These are phyloP conservation scores for Microbotryum silenes-acaulis DNA, from an alignment of 1,284 basidiomycete species.

Conservation along the genomic window DNA sequence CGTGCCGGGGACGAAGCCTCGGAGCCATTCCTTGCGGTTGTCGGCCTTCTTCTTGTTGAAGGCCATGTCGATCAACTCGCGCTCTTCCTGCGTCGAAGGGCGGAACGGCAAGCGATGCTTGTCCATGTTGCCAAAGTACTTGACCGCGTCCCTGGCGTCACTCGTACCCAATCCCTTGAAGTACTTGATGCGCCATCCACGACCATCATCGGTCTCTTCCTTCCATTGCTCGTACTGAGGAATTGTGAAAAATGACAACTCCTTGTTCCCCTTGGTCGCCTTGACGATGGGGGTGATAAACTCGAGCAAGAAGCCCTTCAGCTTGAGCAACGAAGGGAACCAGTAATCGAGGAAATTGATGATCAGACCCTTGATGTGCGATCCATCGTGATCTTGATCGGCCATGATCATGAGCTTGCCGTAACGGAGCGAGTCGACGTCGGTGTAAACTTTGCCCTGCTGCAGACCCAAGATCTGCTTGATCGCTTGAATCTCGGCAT, in stretches of 20 bases:
- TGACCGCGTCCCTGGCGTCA: constrained; percentile 75
- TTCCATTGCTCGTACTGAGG: constrained; percentile 95
- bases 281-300: constrained; percentile 98
- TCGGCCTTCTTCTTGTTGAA: constrained; percentile 99
- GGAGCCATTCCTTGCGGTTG: constrained; percentile 96
- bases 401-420: constrained; percentile 99
- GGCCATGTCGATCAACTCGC: constrained; percentile 86
- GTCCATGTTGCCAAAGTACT: constrained; percentile 86
- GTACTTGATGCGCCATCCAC: constrained; percentile 89
- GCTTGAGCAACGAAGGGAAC: constrained; percentile 86
- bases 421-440: constrained; percentile 70
- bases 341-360: constrained; percentile 99
- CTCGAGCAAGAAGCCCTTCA: constrained; percentile 91
- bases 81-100: constrained; percentile 70
- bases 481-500: constrained; percentile 92
- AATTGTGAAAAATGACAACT: constrained; percentile 90
- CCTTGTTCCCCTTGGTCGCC: constrained; percentile 73
- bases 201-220: constrained; percentile 65
- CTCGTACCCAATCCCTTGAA: constrained; percentile 99
- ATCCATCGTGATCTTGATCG: constrained; percentile 99
- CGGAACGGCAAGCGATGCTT: constrained; percentile 94
- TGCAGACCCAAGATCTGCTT: constrained; percentile 97
- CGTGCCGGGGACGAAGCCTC: constrained; percentile 91
- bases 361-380: constrained; percentile 97
- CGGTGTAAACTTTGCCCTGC: constrained; percentile 81